Conservation (phyloP, 1,284 basidiomycete genomes). For the Vanrija pseudolonga region DNA sequence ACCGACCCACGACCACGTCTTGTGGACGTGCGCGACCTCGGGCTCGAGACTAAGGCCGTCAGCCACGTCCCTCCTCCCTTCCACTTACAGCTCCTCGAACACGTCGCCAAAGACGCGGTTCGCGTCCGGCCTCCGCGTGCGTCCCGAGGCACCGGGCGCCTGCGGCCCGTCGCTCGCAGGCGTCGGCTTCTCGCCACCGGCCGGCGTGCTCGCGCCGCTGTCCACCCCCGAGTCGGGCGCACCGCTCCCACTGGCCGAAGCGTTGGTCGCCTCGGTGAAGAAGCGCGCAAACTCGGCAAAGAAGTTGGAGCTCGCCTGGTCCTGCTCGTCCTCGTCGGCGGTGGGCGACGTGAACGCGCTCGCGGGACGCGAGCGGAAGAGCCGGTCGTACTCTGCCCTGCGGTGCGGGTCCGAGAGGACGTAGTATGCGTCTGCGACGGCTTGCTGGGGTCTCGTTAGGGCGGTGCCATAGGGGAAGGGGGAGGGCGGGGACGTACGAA, state of each 20-base stretch:
- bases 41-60: conserved; percentile 43
- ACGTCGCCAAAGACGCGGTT: conserved; percentile 80
- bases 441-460: conserved; percentile 57
- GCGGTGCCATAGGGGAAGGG: conserved; percentile 34
- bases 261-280: conserved; percentile 53
- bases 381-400: conserved; percentile 76
- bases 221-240: conserved; percentile 4
- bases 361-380: conserved; percentile 54
- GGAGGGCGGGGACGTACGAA: conserved; percentile 55
- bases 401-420: conserved; percentile 74
- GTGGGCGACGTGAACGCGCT: conserved; percentile 39
- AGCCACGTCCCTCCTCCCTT: background rate
- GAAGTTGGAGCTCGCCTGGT: conserved; percentile 63
- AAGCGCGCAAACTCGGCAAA: conserved; percentile 71
- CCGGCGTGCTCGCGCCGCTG: background rate
- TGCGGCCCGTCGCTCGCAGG: conserved; percentile 2
- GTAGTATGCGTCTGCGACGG: conserved; percentile 93
- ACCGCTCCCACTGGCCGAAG: conserved; percentile 9
- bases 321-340: conserved; percentile 54
- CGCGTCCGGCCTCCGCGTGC: conserved; percentile 61
- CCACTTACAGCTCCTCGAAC: conserved; percentile 70
- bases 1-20: conserved; percentile 56
- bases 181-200: conserved; percentile 3
- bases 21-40: conserved; percentile 45
- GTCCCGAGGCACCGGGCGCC: conserved; percentile 3